Evolutionary conservation across 805 yeast genomes (phyloP).

Genomic region (Danielozyma ontarioensis): DNA sequence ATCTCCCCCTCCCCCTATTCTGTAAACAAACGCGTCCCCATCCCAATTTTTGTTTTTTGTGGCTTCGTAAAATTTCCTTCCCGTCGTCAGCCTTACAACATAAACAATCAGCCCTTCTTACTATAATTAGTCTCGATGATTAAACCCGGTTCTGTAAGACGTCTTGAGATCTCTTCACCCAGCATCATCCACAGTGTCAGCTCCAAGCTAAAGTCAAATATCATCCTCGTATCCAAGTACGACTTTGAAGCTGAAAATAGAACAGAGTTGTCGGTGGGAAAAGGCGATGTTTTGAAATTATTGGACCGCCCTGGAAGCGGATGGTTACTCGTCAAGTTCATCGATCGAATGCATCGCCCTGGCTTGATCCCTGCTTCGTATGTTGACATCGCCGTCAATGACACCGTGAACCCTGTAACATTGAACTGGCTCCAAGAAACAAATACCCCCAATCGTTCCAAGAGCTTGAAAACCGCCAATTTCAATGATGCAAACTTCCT

Average conservation of each 20-base stretch:
- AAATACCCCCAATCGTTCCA: neutral
- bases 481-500: conserved; percentile 18
- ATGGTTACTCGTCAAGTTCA: conserved; percentile 53
- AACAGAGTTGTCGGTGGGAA: conserved; percentile 40
- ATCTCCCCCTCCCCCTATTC: too few species aligned
- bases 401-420: conserved; percentile 32
- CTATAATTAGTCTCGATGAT: too few species aligned
- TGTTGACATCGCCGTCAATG: conserved; percentile 43
- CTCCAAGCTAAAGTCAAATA: conserved; percentile 19
- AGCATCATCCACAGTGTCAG: conserved; percentile 8
- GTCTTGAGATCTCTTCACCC: conserved; percentile 14
- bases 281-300: conserved; percentile 50
- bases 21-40: too few species aligned
- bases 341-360: conserved; percentile 39
- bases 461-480: conserved; percentile 2
- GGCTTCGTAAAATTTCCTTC: too few species aligned
- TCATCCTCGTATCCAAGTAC: conserved; percentile 43
- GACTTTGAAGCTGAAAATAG: conserved; percentile 39
- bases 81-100: too few species aligned
- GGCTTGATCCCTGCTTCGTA: conserved; percentile 52
- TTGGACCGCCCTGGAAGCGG: conserved; percentile 46
- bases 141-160: neutral
- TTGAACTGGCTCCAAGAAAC: conserved; percentile 28
- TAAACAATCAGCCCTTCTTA: too few species aligned
- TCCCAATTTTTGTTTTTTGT: too few species aligned